Evolutionary conservation across 192 early-diverging fungal genomes (phyloP).

Genomic region (Pilobolus umbonatus): DNA sequence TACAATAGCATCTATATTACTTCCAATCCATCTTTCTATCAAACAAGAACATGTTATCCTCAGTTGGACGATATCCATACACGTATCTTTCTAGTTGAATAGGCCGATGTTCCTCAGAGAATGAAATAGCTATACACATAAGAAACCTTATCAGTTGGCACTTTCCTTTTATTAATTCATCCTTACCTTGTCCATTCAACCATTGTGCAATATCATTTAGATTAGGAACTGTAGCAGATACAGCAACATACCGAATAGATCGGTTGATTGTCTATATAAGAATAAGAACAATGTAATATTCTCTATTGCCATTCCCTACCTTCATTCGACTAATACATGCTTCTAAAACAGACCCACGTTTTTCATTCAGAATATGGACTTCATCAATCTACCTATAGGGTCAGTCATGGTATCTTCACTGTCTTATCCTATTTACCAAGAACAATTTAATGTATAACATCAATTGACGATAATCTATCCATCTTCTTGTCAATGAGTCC

Average conservation of each 20-base stretch:
- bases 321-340: conserved; percentile 51
- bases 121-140: conserved; percentile 29
- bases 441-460: conserved; percentile 33
- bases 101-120: conserved; percentile 68
- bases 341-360: conserved; percentile 68
- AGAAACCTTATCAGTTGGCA: not conserved
- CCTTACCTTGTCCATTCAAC: conserved; percentile 34
- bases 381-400: conserved; percentile 57
- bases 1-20: conserved; percentile 6
- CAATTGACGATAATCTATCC: conserved; percentile 36
- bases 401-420: not conserved
- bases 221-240: conserved; percentile 73
- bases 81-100: conserved; percentile 54
- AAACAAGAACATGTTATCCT: conserved; percentile 46
- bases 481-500: conserved; percentile 65
- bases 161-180: not conserved
- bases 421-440: conserved; percentile 23
- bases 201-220: conserved; percentile 60
- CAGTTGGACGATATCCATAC: conserved; percentile 32
- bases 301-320: conserved; percentile 6
- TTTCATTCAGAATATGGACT: conserved; percentile 64
- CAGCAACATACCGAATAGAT: conserved; percentile 36
- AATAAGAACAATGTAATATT: not conserved
- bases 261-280: not conserved
- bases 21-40: conserved; percentile 53